Evolutionary conservation across 176 grass and related monocot genomes (phyloP).

Genomic region (Phoenix dactylifera): DNA sequence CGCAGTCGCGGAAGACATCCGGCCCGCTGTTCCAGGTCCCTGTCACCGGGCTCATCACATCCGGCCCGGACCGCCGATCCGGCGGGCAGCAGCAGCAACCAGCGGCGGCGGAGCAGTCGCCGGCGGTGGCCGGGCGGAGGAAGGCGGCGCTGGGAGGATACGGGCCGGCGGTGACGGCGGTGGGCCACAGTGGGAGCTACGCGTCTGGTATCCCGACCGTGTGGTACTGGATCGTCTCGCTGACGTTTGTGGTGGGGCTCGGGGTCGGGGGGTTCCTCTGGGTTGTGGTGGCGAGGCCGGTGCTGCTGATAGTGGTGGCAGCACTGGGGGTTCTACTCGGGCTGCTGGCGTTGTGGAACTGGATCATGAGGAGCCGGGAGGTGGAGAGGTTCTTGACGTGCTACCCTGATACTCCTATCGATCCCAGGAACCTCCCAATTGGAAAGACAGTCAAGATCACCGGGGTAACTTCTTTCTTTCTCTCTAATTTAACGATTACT

Average conservation of each 20-base stretch:
- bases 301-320: conserved; percentile 36
- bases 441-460: conserved; percentile 88
- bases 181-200: conserved; percentile 1
- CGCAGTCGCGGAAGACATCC: conserved; percentile 21
- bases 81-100: conserved; percentile 7
- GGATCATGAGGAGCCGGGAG: conserved; percentile 24
- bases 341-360: conserved; percentile 47
- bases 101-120: background rate
- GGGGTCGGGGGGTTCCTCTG: conserved; percentile 49
- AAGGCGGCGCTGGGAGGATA: background rate
- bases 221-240: conserved; percentile 51
- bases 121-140: background rate
- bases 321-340: conserved; percentile 18
- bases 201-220: conserved; percentile 42
- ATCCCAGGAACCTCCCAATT: conserved; percentile 49
- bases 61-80: conserved; percentile 39
- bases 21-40: conserved; percentile 63
- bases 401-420: conserved; percentile 48
- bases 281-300: conserved; percentile 29
- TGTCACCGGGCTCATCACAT: conserved; percentile 52
- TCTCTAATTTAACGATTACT: background rate
- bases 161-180: background rate
- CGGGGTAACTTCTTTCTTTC: conserved; percentile 45
- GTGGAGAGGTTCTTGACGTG: conserved; percentile 56
- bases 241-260: conserved; percentile 33